A percentile compares a stretch with the other conserved stretches of the same genome.
Conservation (phyloP, 2,329 filamentous ascomycete genomes). For the Neofusicoccum kwambonambiense region DNA sequence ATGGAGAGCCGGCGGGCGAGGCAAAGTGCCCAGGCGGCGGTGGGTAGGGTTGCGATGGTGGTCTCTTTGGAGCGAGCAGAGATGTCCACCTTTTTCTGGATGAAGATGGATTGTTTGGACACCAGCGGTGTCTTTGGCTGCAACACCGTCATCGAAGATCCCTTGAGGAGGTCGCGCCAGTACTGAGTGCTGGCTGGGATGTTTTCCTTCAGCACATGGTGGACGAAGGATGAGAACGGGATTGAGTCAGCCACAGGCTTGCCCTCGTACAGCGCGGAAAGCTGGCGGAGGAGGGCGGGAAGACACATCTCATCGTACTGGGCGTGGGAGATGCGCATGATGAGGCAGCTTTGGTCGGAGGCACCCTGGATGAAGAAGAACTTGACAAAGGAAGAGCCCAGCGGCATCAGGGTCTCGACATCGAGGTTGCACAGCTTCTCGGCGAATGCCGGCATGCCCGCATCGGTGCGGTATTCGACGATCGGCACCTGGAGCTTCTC, state of each 20-base stretch:
- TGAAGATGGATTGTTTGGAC: constrained; percentile 24
- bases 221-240: constrained; percentile 50
- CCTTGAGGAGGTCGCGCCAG: constrained; percentile 58
- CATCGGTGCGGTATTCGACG: constrained; percentile 40
- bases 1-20: constrained; percentile 39
- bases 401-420: constrained; percentile 54
- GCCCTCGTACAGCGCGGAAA: constrained; percentile 55
- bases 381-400: constrained; percentile 61
- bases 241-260: constrained; percentile 27
- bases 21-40: too few species aligned
- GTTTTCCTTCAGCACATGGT: constrained; percentile 49
- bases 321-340: constrained; percentile 65
- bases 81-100: constrained; percentile 31
- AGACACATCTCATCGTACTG: constrained; percentile 70
- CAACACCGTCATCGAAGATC: constrained; percentile 44
- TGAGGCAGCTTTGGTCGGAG: constrained; percentile 47
- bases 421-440: constrained; percentile 56
- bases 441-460: constrained; percentile 52
- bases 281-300: constrained; percentile 61
- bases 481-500: constrained; percentile 52
- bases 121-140: constrained; percentile 45
- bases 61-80: constrained; percentile 52
- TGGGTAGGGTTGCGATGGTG: constrained; percentile 61
- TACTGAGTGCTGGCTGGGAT: constrained; percentile 64
- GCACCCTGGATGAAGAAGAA: constrained; percentile 50